A percentile compares a stretch with the other conserved stretches of the same genome.
Evolutionary conservation across 441 rosid species (phyloP).

Genomic region (Sinapis alba): DNA sequence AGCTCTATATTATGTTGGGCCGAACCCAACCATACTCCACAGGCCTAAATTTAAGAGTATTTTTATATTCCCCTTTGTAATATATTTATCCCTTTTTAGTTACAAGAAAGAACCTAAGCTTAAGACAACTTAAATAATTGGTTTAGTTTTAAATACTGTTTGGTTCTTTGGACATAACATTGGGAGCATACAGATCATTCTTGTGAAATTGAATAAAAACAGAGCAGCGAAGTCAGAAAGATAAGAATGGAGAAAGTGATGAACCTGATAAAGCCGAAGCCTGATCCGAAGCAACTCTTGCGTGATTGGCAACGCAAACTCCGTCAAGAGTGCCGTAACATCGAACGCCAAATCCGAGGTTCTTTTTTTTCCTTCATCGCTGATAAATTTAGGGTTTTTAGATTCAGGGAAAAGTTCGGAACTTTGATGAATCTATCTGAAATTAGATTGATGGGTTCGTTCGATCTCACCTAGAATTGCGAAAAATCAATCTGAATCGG

Average conservation of each 20-base stretch:
- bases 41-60: background rate
- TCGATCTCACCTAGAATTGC: background rate
- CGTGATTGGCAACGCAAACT: conserved; percentile 93
- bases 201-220: background rate
- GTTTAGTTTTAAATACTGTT: background rate
- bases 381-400: conserved; percentile 14
- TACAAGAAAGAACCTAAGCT: background rate
- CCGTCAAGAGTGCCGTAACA: conserved; percentile 83
- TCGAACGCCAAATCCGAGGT: conserved; percentile 94
- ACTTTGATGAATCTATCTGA: background rate
- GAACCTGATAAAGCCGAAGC: conserved; percentile 73
- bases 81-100: background rate
- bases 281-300: conserved; percentile 75
- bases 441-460: conserved; percentile 7
- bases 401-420: background rate
- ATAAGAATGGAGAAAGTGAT: conserved; percentile 76
- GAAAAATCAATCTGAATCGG: background rate
- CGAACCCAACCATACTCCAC: background rate
- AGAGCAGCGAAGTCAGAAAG: background rate
- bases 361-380: background rate
- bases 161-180: background rate
- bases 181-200: background rate
- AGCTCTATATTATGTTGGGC: conserved; percentile 6
- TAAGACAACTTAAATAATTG: background rate
- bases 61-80: background rate